Evolutionary conservation across 1,284 basidiomycete species (phyloP).

Genomic region (Cutaneotrichosporon mucoides): DNA sequence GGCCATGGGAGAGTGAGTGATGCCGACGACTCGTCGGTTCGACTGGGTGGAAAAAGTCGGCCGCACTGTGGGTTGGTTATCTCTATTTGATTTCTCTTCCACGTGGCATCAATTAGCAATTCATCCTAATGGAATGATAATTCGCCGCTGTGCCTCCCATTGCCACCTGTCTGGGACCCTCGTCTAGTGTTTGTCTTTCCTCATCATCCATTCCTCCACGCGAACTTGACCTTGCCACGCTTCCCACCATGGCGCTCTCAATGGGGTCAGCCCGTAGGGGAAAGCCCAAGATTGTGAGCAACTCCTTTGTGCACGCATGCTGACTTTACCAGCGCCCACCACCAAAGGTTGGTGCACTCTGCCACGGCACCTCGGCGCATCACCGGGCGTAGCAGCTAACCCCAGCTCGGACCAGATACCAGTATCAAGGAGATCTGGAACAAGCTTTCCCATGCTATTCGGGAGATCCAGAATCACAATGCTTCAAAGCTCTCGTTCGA

Average conservation of each 20-base stretch:
- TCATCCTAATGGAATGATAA: no score
- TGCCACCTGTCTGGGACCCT: no score
- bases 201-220: background rate
- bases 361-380: no score
- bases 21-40: background rate
- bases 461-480: conserved; percentile 93
- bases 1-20: conserved; percentile 6
- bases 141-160: no score
- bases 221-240: background rate
- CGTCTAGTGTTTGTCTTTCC: background rate
- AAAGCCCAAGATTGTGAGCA: conserved; percentile 45
- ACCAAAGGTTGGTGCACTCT: conserved; percentile 28
- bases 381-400: background rate
- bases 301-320: background rate
- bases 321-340: conserved; percentile 37
- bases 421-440: conserved; percentile 48
- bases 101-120: background rate
- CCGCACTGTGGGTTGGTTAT: background rate
- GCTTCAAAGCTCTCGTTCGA: conserved; percentile 91
- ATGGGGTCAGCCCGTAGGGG: conserved; percentile 37
- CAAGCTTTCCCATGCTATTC: conserved; percentile 62
- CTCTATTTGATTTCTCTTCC: background rate
- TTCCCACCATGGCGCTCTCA: conserved; percentile 28
- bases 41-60: background rate
- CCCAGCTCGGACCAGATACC: conserved; percentile 40